Base-by-base conservation (phyloP, 441 rosid species). In the Adansonia grandidieri region DNA sequence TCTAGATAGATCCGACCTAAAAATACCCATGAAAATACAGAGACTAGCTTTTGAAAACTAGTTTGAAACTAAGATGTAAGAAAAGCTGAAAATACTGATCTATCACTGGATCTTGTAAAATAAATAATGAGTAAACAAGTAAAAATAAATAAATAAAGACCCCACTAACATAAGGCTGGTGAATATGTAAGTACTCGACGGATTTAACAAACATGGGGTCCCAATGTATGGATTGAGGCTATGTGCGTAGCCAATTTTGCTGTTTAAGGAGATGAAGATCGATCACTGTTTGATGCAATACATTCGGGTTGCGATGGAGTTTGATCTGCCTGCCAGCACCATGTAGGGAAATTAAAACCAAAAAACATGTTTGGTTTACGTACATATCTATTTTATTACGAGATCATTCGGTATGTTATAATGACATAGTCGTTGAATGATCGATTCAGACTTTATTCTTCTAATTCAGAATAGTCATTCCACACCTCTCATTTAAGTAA, bases 241-340 rank as follows among this genome's bases (percentile, higher is more conserved):
- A 75, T 69, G 82, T 77, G 76, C 81, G 48, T 11, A 5, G 13
- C 28, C 58, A 71, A 58, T 53, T 68, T 75, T 81, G 67, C 72
- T 64, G 67, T 48, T 71, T 24, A 60, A 14, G 28, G 10, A 28
- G 32, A 53, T 72, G 48, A 54, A 28, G 67, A 62, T 62, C 44
- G 9, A 24, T 62, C 28, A 24, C 28, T 24, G 28, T 24, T 24
- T 24, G 28, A 24, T 54, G 70, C 53, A 67, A 81, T 24, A 24
- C 50, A 9, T 9, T n/a, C n/a, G 48, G 66, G 15, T 28, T 2
- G 4, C 28, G 56, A 74, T 69, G 76, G 84, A 68, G 20, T 75
- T 71, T 24, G 54, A 51, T 51, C 11, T 51, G 2, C 9, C 28
- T 14, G 9, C 61, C 72, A 56, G 65, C 80, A 71, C 74, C 58